phyloP scores from a whole-genome alignment of 257 asterid species.

The Petunia secreta region DNA sequence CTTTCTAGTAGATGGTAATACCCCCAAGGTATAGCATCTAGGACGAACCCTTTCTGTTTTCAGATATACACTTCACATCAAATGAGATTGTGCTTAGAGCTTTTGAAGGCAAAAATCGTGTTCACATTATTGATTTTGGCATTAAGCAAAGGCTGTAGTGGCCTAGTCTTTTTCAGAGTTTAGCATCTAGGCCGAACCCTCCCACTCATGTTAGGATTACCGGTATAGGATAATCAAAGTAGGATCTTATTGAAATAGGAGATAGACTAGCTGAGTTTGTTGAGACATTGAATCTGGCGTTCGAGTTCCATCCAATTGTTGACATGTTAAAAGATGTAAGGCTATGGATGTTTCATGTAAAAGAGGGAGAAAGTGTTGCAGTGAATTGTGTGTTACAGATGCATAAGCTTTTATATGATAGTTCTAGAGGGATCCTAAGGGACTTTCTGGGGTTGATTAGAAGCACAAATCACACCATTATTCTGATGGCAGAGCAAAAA shows the following conservation, averaged over 20 bases:
- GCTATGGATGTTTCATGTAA: too few relatives aligned
- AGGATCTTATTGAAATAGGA: conserved; percentile 75
- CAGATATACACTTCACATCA: conserved; percentile 81
- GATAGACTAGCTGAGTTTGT: conserved; percentile 73
- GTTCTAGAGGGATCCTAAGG: too few relatives aligned
- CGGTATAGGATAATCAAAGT: conserved; percentile 86
- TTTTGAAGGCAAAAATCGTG: conserved; percentile 72
- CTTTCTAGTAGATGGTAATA: too few relatives aligned
- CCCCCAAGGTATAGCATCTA: too few relatives aligned
- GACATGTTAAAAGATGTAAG: conserved; percentile 88
- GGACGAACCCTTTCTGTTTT: too few relatives aligned
- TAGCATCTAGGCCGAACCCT: conserved; percentile 67
- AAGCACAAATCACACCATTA: too few relatives aligned
- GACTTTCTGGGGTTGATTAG: too few relatives aligned
- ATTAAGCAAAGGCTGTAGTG: conserved; percentile 86
- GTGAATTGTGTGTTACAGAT: too few relatives aligned
- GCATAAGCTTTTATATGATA: too few relatives aligned
- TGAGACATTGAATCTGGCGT: conserved; percentile 57
- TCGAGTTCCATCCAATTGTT: conserved; percentile 85
- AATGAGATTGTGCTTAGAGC: conserved; percentile 78
- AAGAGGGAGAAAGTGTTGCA: too few relatives aligned
- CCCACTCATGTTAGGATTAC: conserved; percentile 83
- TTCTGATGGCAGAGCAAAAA: too few relatives aligned
- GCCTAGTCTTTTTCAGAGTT: conserved; percentile 84
- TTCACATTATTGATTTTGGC: conserved; percentile 87